Percentiles rank a stretch among this genome's conserved stretches.
These are phyloP conservation scores for Ceriops decandra DNA, from an alignment of 345 rosid species.

Conservation along the genomic window DNA sequence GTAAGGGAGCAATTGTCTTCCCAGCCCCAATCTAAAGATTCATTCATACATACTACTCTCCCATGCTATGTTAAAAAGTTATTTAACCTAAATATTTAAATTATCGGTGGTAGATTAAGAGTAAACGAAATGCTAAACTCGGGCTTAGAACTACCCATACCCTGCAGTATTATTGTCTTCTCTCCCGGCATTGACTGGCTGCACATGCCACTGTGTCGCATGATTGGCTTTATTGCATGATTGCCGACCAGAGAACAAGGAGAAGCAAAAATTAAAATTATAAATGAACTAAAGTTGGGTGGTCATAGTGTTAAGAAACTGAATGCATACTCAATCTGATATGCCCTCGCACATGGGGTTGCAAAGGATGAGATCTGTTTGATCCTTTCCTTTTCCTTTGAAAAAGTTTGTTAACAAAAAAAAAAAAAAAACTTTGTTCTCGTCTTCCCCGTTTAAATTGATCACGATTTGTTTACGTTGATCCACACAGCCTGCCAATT, in stretches of 20 bases:
- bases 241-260: conserved; percentile 8
- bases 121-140: too few species aligned
- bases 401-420: too few species aligned
- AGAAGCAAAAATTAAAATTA: not conserved
- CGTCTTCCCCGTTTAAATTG: not conserved
- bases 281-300: not conserved
- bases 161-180: not conserved
- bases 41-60: too few species aligned
- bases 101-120: too few species aligned
- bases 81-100: too few species aligned
- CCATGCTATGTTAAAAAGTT: too few species aligned
- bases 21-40: too few species aligned
- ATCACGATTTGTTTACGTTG: not conserved
- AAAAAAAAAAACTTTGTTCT: not conserved
- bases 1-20: too few species aligned
- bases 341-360: conserved; percentile 6
- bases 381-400: not conserved
- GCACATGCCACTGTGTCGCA: not conserved
- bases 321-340: not conserved
- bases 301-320: not conserved
- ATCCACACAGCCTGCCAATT: not conserved
- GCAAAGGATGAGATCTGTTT: not conserved
- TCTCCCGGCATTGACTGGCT: not conserved
- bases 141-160: too few species aligned
- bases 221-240: not conserved